Base-by-base conservation (phyloP, 768 basidiomycete species). In the Tubosaeta brunneosetosa region DNA sequence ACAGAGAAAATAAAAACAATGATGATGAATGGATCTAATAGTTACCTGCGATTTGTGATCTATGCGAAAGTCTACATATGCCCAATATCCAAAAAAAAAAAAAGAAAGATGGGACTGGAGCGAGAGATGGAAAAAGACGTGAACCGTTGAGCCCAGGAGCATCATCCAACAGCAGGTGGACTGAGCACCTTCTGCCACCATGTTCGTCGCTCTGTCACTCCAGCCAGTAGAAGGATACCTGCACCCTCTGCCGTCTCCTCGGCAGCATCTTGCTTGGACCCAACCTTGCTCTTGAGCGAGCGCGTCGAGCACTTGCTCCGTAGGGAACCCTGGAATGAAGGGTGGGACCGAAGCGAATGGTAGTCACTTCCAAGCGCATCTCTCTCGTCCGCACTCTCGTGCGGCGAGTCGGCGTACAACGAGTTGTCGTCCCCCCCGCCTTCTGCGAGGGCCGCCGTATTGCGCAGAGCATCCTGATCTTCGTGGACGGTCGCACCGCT, bases 151-250 rank as follows among this genome's bases (percentile, higher is more conserved):
- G 34, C 34, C 34, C 14, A 37, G 31, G 25, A 29, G 16, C 27
- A 25, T 61, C 47, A 61, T 41, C 29, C 56, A 27, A 8, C 45
- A 14, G 32, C 34, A 6, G 63, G 65, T 13, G 59, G 33, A 44
- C 47, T 56, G 16, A 68, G 56, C 41, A 70, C 66, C 46, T 68
- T 68, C 44, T 61, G 64, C 66, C 66, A 68, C 66, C 66, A 68
- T 17, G 55, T 52, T n/a, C 64, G 60, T 25, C 57, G 67, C 43
- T 65, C 68, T 9, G 44, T 43, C 31, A 41, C 44, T 4, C 53
- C 47, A 12, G 45, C 29, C 16, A 41, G 29, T 6, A 44, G 29
- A 36, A 17, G 55, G 13, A 49, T 37, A 1, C 46, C 45, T 0
- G 56, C 56, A 41, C 52, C 47, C 31, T 44, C 7, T 1, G 22